phyloP scores from a whole-genome alignment of 2,329 filamentous ascomycete genomes.

The Nemania serpens region DNA sequence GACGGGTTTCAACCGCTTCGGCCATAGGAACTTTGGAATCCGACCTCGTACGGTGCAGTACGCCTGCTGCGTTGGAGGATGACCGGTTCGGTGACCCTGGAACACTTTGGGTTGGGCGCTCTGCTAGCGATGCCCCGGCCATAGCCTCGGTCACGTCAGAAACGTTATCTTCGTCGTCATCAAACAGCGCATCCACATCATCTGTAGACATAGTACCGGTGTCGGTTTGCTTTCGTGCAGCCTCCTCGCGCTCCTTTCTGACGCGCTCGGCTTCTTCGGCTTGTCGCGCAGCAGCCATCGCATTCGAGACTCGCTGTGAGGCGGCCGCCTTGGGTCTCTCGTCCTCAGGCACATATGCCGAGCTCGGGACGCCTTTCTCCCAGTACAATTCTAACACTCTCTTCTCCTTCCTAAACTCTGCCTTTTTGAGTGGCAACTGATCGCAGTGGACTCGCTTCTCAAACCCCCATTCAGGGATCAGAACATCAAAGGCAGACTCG shows the following conservation, averaged over 20 bases:
- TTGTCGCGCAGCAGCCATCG: constrained; percentile 75
- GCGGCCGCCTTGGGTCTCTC: constrained; percentile 85
- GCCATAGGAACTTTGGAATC: constrained; percentile 85
- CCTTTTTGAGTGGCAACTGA: constrained; percentile 96
- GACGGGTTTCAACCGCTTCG: constrained; percentile 76
- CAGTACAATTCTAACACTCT: constrained; percentile 95
- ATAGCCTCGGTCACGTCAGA: constrained; percentile 90
- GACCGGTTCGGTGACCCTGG: constrained; percentile 87
- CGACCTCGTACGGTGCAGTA: constrained; percentile 85
- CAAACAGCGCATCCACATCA: constrained; percentile 93
- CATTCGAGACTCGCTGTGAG: constrained; percentile 74
- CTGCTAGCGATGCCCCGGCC: constrained; percentile 85
- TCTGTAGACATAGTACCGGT: constrained; percentile 93
- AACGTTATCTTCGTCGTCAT: constrained; percentile 85
- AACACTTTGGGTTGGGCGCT: constrained; percentile 93
- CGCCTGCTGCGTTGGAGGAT: constrained; percentile 65
- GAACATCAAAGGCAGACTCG: constrained; percentile 96
- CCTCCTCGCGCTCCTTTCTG: constrained; percentile 87
- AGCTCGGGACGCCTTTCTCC: constrained; percentile 98
- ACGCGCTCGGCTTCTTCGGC: constrained; percentile 81
- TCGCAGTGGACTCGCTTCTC: constrained; percentile 99
- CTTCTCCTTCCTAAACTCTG: constrained; percentile 97
- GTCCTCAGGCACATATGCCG: constrained; percentile 93
- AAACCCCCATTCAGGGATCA: constrained; percentile 97
- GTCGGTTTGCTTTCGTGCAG: constrained; percentile 89